Base-by-base conservation (phyloP, 1,284 basidiomycete species). In the Agroathelia rolfsii region DNA sequence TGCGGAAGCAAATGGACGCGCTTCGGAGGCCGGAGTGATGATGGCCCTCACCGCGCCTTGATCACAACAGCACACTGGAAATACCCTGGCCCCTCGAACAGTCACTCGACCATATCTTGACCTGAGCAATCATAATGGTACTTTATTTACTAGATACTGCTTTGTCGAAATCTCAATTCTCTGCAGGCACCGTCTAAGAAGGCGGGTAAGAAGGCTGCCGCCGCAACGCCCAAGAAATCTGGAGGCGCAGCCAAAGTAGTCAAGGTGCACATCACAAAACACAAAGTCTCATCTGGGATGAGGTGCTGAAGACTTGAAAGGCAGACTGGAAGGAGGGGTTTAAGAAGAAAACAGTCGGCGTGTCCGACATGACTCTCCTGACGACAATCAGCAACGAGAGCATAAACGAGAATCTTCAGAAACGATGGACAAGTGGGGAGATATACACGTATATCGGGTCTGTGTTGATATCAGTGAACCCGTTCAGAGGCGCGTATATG, bases 381-480 rank as follows among this genome's bases (percentile, higher is more conserved):
- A 87, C 87, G 34, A 95, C 90, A 32, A 95, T 98, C 64, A 93
- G 88, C 55, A 96, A 99, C 59, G 94, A 98, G 51, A 83, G 83
- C 46, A 81, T 99, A 71, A 98, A 97, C 58, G 90, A 96, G 35
- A 99, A 99, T 57, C 71, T 99, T 44, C 82, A 95, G 67, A 90
- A 94, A 58, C 75, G 94, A 38, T 99, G 95, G 78, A 80, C 78
- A 42, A 93, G 85, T 49, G 85, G 70, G 36, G 94, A 98, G 62
- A 99, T 99, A 49, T 99, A 99, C 58, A 98, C 95, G 5, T 99
- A 98, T 58, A 98, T 99, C 56, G 95, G 95, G 23, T 72, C 86
- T 47, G 95, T 99, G 27, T 62, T 99, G 43, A 95, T 99, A 52
- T 98, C 95, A 16, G 94, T 99, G 47, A 99, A 98, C 59, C 95